Evolutionary conservation across 495 filamentous ascomycete genomes (phyloP), one percentile per base, ranked within the genome.

Genomic region (Usnea hakonensis): DNA sequence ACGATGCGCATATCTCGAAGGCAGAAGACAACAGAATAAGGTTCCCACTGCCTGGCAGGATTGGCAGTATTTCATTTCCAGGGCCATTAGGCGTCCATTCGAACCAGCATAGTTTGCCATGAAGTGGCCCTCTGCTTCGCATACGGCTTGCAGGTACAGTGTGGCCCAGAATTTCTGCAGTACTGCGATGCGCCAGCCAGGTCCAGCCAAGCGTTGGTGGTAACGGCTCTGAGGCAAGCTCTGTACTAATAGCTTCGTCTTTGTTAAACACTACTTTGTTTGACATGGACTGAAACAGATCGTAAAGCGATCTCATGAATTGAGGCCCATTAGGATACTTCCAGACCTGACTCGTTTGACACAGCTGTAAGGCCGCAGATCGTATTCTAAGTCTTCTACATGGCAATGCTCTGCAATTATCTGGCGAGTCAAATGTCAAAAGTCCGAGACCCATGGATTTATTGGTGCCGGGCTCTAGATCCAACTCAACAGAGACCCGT

Each of bases 401-500:
- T 19, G 50, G 50, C 4, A 54, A 54, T 16, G 28, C 50, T 54
- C 3, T 54, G n/a, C 50, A 54, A 28, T 28, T 30, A 19, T 54
- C 50, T 4, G 28, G 50, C n/a, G 50, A 54, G 33, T 54, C 50
- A 17, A 28, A 54, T 19, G 50, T 54, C 50, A 54, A 30, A 33
- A 54, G 28, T 19, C 50, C 50, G 30, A 54, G 50, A 21, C 50
- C 21, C 26, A 54, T 54, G 50, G 50, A 28, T 21, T 54, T 54
- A 16, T 32, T 28, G 28, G 50, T 32, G 16, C 50, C 50, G 9
- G 28, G 50, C 28, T 19, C 26, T 28, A 54, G 21, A 17, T 26
- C 50, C 6, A 14, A 17, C 33, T 54, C 50, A 19, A 54, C 50
- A 7, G 50, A 32, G 33, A 32, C 21, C 28, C 28, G 17, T 26